Evolutionary conservation across 1,284 basidiomycete genomes (phyloP), one percentile per base, ranked within the genome.

Genomic region (Retiboletus flavoniger): DNA sequence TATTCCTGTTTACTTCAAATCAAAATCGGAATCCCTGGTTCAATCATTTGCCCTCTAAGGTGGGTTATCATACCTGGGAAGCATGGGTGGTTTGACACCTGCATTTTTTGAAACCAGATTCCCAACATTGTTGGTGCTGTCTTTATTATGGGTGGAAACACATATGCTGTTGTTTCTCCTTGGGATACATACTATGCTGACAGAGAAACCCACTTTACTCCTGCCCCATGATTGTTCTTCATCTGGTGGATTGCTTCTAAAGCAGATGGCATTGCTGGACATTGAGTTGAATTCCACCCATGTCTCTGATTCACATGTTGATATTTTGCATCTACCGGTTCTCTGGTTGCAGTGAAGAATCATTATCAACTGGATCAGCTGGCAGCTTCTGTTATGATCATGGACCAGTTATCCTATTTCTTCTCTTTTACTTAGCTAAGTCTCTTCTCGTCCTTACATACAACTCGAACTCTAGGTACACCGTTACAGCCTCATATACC

Each of bases 261-360:
- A 58, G 36, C 16, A 8, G 7, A 26, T 9, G 35, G 2, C 43
- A 58, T 46, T 28, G 8, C 46, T 32, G 29, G 40, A 48, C 41
- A 55, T 59, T 48, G 54, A 56, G n/a, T 17, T 45, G 41, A 41
- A 41, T n/a, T 46, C 24, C 8, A 41, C 24, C 28, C 47, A 87
- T 85, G 88, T 84, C 88, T 14, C 71, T 93, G 58, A 92, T 93
- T 66, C 93, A 97, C 71, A 72, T 93, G 49, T 80, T 97, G 14
- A 82, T 97, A 47, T 78, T 97, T 55, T 77, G 95, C 64, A 80
- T 95, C 75, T 95, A 93, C 80, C 93, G 95, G 68, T 95, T 95
- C 80, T 85, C 84, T 71, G 81, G 84, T 14, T 68, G 69, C 24
- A 95, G 93, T 29, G 93, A 94, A 71, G 76, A 41, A 77, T 87